phyloP scores from a whole-genome alignment of 768 basidiomycete genomes.

The Suillus alpinus region DNA sequence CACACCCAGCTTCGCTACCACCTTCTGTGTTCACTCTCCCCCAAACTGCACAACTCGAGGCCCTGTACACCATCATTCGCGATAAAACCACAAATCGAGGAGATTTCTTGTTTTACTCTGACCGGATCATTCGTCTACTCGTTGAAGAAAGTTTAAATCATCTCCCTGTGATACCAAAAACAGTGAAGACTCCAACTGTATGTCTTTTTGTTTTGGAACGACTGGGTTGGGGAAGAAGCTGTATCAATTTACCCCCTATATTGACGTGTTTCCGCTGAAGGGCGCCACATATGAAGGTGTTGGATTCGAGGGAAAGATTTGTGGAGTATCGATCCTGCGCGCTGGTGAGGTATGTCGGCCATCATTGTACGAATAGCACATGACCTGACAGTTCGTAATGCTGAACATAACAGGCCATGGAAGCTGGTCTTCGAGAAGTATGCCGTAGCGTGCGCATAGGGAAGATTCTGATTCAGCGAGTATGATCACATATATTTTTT shows the following conservation, averaged over 20 bases:
- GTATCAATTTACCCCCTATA: neutral
- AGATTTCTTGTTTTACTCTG: constrained; percentile 95
- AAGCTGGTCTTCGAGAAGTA: constrained; percentile 93
- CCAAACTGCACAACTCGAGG: constrained; percentile 91
- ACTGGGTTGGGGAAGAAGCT: neutral
- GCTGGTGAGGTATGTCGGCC: constrained; percentile 73
- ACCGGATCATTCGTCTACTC: constrained; percentile 82
- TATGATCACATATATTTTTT: constrained; percentile 32
- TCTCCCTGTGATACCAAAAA: constrained; percentile 71
- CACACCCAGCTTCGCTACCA: constrained; percentile 47
- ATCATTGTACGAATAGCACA: neutral
- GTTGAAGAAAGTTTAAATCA: constrained; percentile 90
- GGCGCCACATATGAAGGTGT: constrained; percentile 87
- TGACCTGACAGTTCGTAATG: neutral
- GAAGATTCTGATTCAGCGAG: constrained; percentile 96
- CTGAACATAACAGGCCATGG: constrained; percentile 73
- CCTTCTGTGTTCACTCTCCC: constrained; percentile 86
- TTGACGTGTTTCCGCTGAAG: constrained; percentile 30
- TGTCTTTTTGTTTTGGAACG: constrained; percentile 22
- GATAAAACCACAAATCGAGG: constrained; percentile 85
- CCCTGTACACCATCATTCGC: constrained; percentile 91
- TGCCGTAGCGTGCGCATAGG: constrained; percentile 93
- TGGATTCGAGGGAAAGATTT: constrained; percentile 94
- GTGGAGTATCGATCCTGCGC: constrained; percentile 91
- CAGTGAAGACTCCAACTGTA: constrained; percentile 81